Conservation (phyloP, 208 protist species). For the Trypanosomatidae sp. region DNA sequence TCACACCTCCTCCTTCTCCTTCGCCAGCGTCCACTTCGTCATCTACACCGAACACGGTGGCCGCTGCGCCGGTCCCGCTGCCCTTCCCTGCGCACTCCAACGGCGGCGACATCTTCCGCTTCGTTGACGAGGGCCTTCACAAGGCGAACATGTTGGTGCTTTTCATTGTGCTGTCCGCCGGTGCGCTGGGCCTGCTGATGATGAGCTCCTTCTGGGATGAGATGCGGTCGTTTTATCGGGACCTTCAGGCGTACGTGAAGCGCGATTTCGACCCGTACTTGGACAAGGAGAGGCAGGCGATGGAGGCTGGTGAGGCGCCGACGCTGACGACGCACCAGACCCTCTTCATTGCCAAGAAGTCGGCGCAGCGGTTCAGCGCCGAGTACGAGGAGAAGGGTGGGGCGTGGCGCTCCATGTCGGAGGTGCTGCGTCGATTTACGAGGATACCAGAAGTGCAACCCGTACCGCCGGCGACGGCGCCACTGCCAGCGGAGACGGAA, state of each 20-base stretch:
- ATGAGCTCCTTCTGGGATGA: slow-evolving; percentile 43
- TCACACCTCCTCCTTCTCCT: no score
- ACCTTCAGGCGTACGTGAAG: slow-evolving; percentile 25
- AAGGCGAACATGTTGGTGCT: slow-evolving; percentile 26
- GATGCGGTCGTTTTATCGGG: slow-evolving; percentile 27
- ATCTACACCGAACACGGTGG: no score
- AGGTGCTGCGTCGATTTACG: no score
- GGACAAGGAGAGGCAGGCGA: slow-evolving; percentile 23
- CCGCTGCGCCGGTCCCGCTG: no score
- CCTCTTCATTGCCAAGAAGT: slow-evolving; percentile 62
- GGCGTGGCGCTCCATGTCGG: slow-evolving; percentile 23
- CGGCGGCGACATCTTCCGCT: slow-evolving; percentile 35
- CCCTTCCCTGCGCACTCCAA: no score
- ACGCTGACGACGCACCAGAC: slow-evolving; percentile 38
- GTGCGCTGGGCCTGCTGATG: slow-evolving; percentile 39
- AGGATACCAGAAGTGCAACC: no score
- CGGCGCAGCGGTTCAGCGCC: slow-evolving; percentile 51
- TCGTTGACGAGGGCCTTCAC: slow-evolving; percentile 38
- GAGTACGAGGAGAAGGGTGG: slow-evolving; percentile 50
- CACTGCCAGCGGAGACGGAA: no score
- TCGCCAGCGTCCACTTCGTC: no score
- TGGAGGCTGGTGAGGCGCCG: slow-evolving; percentile 12
- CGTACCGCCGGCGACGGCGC: no score
- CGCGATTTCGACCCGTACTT: slow-evolving; percentile 43
- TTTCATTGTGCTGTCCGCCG: slow-evolving; percentile 23